A percentile compares a stretch with the other conserved stretches of the same genome.
Evolutionary conservation across 257 asterid species (phyloP).

Genomic region (Capsicum pubescens): DNA sequence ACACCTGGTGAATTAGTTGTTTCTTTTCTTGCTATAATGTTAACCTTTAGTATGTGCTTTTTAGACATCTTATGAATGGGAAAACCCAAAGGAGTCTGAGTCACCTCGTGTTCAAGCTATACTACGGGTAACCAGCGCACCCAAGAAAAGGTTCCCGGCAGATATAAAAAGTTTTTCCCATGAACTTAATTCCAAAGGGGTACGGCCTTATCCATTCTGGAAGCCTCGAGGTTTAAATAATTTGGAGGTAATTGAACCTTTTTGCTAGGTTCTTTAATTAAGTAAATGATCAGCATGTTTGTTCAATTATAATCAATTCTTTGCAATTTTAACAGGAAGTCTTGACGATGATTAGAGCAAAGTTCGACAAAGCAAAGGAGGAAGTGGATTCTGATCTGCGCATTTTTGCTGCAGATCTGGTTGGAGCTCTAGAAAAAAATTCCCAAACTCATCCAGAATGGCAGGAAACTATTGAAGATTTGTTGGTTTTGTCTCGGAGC

Average conservation of each 20-base stretch:
- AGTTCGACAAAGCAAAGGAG: slow-evolving; percentile 98
- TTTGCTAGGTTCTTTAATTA: slow-evolving; percentile 26
- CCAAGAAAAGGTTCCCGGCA: slow-evolving; percentile 94
- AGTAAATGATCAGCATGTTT: slow-evolving; percentile 31
- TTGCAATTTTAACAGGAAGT: slow-evolving; percentile 69
- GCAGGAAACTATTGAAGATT: slow-evolving; percentile 97
- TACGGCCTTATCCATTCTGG: slow-evolving; percentile 98
- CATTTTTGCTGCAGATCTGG: slow-evolving; percentile 91
- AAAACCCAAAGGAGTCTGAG: slow-evolving; percentile 95
- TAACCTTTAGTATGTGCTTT: slow-evolving; percentile 17
- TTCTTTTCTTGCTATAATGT: neutral
- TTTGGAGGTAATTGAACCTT: slow-evolving; percentile 72
- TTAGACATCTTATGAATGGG: slow-evolving; percentile 87
- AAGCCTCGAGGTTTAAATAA: slow-evolving; percentile 89
- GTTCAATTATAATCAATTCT: slow-evolving; percentile 36
- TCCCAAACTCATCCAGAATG: slow-evolving; percentile 91
- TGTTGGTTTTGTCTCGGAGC: slow-evolving; percentile 86
- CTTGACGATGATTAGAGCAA: slow-evolving; percentile 81
- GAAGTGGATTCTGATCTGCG: slow-evolving; percentile 97
- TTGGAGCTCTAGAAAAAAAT: slow-evolving; percentile 90
- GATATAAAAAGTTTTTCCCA: slow-evolving; percentile 98
- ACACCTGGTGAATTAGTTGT: neutral
- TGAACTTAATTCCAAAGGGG: slow-evolving; percentile 96
- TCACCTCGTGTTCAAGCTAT: slow-evolving; percentile 99
- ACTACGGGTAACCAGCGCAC: slow-evolving; percentile 97